Evolutionary conservation across 2,329 filamentous ascomycete species (phyloP), one percentile per base, ranked within the genome.

Genomic region (Reticulascus tulasneorum): DNA sequence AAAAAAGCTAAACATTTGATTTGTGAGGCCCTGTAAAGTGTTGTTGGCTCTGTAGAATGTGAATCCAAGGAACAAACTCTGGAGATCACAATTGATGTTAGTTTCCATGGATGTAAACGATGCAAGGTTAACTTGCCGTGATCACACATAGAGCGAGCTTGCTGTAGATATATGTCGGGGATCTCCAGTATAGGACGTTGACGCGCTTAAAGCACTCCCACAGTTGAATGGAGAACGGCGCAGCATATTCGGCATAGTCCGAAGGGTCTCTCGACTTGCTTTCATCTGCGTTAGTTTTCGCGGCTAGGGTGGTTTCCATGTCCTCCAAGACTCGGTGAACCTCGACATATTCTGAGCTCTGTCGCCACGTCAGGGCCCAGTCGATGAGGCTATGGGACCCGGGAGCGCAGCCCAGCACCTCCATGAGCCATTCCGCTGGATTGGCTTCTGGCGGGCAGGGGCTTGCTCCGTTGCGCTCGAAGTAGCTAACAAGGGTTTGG

Each of bases 161-260:
- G 35, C 79, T 76, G 62, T 84, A 87, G 50, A 90, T 81, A 60
- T 89, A 90, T 2, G 74, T 69, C 0, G 85, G 85, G 2, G 75
- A 85, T 33, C 85, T 76, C 84, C 85, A 90, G 66, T 86, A 86
- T 55, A 89, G 84, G 50, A 84, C 71, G 58, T 86, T 87, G 10
- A 86, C 78, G 42, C 84, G 81, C 26, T 67, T 53, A 9, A 73
- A 72, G 23, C 82, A 79, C 41, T 79, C 67, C 26, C 60, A 64
- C 8, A 86, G 58, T 50, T 90, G 85, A 6, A 62, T 49, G 3
- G 35, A 46, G 50, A 87, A 82, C 0, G 82, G 76, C 16, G 81
- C 82, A 2, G 85, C 84, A 43, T 86, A 88, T n/a, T n/a, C n/a
- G n/a, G n/a, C n/a, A n/a, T n/a, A n/a, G n/a, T n/a, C n/a, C n/a